Conservation (phyloP, 2,329 filamentous ascomycete genomes). For the Apiospora kogelbergensis region DNA sequence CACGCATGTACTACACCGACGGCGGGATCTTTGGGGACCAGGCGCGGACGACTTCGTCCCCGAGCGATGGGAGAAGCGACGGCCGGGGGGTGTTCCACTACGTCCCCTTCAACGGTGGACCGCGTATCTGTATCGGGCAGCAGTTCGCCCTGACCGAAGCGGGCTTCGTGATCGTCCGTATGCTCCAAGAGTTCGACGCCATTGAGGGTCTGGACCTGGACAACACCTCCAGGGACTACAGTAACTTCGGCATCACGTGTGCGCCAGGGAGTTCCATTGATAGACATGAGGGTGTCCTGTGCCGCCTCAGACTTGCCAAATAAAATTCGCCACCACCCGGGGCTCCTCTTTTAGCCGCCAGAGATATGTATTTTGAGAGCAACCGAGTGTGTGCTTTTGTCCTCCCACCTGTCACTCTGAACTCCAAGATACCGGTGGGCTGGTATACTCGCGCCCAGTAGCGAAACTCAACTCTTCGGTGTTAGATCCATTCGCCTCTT, state of each 20-base stretch:
- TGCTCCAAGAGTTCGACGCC: slow-evolving; percentile 7
- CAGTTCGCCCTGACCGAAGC: neutral
- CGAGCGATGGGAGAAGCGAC: slow-evolving; percentile 16
- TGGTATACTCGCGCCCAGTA: neutral
- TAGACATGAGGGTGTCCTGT: neutral
- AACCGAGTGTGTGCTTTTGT: neutral
- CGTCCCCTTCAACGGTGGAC: slow-evolving; percentile 36
- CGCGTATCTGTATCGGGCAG: slow-evolving; percentile 30
- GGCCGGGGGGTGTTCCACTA: slow-evolving; percentile 16
- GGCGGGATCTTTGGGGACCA: slow-evolving; percentile 28
- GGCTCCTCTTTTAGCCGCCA: neutral
- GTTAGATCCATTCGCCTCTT: neutral
- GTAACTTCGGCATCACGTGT: slow-evolving; percentile 4
- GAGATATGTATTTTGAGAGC: neutral
- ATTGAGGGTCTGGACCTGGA: slow-evolving; percentile 7
- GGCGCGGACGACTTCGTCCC: slow-evolving; percentile 18
- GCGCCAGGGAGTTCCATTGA: neutral
- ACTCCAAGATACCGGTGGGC: neutral
- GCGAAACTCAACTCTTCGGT: neutral
- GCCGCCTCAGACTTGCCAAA: neutral
- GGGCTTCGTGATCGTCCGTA: slow-evolving; percentile 9
- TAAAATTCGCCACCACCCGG: neutral
- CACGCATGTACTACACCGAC: slow-evolving; percentile 34
- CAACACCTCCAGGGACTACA: neutral
- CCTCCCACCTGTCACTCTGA: neutral